These are phyloP conservation scores for Sphaerulina populicola DNA, from an alignment of 2,329 filamentous ascomycete genomes.

Conservation along the genomic window DNA sequence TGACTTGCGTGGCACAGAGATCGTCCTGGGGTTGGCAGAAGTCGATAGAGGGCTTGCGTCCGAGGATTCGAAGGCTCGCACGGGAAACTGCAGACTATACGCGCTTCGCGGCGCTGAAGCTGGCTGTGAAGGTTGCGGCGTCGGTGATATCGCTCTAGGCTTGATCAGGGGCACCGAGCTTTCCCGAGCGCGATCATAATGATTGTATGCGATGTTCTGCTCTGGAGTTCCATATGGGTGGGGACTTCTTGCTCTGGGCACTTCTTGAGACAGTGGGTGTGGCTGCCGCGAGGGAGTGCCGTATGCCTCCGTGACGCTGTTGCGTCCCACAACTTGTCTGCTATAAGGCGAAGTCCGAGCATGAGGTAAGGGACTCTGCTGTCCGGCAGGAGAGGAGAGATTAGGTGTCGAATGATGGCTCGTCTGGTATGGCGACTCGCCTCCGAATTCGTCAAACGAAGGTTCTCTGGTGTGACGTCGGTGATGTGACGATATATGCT, in stretches of 20 bases:
- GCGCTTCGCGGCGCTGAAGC: constrained; percentile 19
- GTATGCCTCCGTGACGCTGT: constrained; percentile 31
- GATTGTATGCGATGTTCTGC: constrained; percentile 3
- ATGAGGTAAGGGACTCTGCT: constrained; percentile 24
- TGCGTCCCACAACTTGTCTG: constrained; percentile 23
- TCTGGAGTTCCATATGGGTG: constrained; percentile 17
- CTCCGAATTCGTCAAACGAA: constrained; percentile 28
- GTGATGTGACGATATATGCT: constrained; percentile 22
- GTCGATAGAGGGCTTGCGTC: constrained; percentile 36
- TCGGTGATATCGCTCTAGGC: constrained; percentile 29
- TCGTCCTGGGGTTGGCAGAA: constrained; percentile 11
- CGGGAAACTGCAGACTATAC: constrained; percentile 29
- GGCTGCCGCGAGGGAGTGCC: constrained; percentile 28
- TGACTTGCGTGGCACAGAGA: constrained; percentile 51
- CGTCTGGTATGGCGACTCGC: constrained; percentile 24
- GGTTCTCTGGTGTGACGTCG: constrained; percentile 21
- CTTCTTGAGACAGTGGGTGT: constrained; percentile 33
- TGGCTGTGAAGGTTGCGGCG: constrained; percentile 18
- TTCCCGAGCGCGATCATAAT: constrained; percentile 3
- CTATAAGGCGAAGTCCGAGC: constrained; percentile 18
- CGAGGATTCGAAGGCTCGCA: constrained; percentile 29
- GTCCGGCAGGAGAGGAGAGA: constrained; percentile 14
- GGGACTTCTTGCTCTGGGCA: constrained; percentile 29
- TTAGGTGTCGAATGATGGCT: constrained; percentile 27
- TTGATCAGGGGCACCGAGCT: constrained; percentile 24